A percentile compares a stretch with the other conserved stretches of the same genome.
These are phyloP conservation scores for Solanum sparsipilum DNA, from an alignment of 257 asterid genomes.

Conservation along the genomic window DNA sequence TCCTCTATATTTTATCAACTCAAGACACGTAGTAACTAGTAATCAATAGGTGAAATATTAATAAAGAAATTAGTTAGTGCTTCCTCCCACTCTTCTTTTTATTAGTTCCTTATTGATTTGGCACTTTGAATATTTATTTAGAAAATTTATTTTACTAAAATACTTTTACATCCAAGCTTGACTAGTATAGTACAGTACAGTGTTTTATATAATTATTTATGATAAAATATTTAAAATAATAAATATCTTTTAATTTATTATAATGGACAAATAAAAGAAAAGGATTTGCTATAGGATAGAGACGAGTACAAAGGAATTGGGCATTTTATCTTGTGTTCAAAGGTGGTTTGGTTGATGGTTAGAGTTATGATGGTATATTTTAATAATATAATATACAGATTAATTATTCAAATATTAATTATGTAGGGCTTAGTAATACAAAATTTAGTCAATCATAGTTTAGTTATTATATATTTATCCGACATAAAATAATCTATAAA, in stretches of 20 bases:
- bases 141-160: background rate
- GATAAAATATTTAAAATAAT: too few species aligned
- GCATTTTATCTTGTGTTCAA: background rate
- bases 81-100: background rate
- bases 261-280: background rate
- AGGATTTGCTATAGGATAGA: background rate
- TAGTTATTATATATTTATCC: too few species aligned
- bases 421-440: background rate
- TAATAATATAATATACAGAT: too few species aligned
- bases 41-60: background rate
- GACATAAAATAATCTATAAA: too few species aligned
- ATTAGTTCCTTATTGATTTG: background rate
- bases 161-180: too few species aligned
- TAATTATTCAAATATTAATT: too few species aligned
- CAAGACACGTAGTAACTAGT: background rate
- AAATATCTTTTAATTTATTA: too few species aligned
- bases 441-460: too few species aligned
- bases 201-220: too few species aligned
- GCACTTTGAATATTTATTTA: background rate
- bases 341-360: too few species aligned
- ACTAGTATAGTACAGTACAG: background rate
- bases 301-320: background rate
- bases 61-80: background rate
- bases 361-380: too few species aligned
- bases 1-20: background rate